phyloP scores from a whole-genome alignment of 805 yeast species.

The Metschnikowia arizonensis region DNA sequence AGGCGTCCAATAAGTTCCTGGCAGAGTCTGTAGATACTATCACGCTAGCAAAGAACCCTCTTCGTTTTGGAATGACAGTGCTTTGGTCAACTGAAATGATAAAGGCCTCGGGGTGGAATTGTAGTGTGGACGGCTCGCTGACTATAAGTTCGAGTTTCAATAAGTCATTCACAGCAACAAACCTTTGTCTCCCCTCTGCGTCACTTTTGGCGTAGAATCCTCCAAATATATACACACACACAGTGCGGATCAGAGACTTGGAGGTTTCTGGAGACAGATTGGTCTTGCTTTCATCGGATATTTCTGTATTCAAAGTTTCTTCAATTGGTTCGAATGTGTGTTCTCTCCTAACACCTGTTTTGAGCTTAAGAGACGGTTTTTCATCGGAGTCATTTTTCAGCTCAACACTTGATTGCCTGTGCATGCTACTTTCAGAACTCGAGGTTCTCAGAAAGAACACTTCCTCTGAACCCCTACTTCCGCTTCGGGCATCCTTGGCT shows the following conservation, averaged over 20 bases:
- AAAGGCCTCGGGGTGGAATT: conserved; percentile 22
- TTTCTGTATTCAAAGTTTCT: not conserved
- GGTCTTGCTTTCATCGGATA: conserved; percentile 10
- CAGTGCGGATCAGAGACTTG: conserved; percentile 19
- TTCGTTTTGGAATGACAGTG: conserved; percentile 30
- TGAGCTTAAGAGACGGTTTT: not conserved
- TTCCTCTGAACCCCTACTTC: conserved; percentile 1
- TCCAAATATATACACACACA: conserved; percentile 37
- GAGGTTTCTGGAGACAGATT: conserved; percentile 5
- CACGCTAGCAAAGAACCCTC: conserved; percentile 38
- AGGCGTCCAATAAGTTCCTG: not conserved
- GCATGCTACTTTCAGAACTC: not conserved
- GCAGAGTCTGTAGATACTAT: conserved; percentile 18
- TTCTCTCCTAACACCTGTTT: not conserved
- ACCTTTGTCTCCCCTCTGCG: conserved; percentile 17
- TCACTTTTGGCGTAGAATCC: conserved; percentile 26
- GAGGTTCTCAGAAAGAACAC: not conserved
- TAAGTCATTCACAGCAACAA: conserved; percentile 32
- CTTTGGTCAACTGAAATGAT: conserved; percentile 14
- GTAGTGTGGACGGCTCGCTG: conserved; percentile 14
- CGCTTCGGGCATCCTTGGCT: conserved; percentile 3
- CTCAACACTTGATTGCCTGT: not conserved
- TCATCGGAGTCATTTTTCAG: not conserved
- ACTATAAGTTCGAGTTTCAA: conserved; percentile 32
- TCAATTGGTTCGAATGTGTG: conserved; percentile 3